A percentile compares a stretch with the other conserved stretches of the same genome.
phyloP scores from a whole-genome alignment of 2,329 filamentous ascomycete species.

The Xylaria sp. region DNA sequence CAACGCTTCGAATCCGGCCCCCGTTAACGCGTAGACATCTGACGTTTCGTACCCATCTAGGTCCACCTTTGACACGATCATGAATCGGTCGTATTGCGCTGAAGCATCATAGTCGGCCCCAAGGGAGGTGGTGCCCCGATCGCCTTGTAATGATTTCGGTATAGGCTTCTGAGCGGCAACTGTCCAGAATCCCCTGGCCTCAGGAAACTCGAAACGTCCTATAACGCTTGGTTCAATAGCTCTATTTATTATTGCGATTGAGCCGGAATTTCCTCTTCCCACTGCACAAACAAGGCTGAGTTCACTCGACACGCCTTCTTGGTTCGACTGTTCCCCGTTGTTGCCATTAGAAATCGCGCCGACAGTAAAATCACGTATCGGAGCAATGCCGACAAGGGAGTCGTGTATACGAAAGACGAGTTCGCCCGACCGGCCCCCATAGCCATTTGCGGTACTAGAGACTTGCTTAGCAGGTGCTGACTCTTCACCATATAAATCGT shows the following conservation, averaged over 20 bases:
- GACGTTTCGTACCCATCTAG: constrained; percentile 75
- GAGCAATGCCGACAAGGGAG: constrained; percentile 75
- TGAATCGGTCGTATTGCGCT: constrained; percentile 74
- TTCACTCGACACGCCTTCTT: constrained; percentile 57
- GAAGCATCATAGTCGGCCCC: constrained; percentile 62
- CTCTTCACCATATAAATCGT: constrained; percentile 69
- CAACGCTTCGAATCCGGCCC: constrained; percentile 74
- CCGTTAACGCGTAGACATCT: constrained; percentile 77
- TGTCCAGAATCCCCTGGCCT: constrained; percentile 81
- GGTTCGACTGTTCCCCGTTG: constrained; percentile 51
- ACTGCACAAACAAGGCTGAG: constrained; percentile 65
- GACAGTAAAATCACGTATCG: constrained; percentile 75
- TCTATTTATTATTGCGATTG: constrained; percentile 77
- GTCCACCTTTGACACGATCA: constrained; percentile 79
- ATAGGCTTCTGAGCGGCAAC: constrained; percentile 71
- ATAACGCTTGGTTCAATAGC: constrained; percentile 76
- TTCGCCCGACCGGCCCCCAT: constrained; percentile 61
- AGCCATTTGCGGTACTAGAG: constrained; percentile 46
- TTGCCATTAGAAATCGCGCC: constrained; percentile 60
- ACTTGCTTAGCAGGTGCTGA: constrained; percentile 44
- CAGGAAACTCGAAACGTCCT: constrained; percentile 72
- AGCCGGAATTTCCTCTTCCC: constrained; percentile 69
- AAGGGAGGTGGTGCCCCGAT: constrained; percentile 55
- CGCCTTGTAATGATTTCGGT: constrained; percentile 62
- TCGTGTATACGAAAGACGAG: constrained; percentile 81